A percentile compares a stretch with the other conserved stretches of the same genome.
phyloP scores from a whole-genome alignment of 257 asterid genomes.

The Perilla frutescens region DNA sequence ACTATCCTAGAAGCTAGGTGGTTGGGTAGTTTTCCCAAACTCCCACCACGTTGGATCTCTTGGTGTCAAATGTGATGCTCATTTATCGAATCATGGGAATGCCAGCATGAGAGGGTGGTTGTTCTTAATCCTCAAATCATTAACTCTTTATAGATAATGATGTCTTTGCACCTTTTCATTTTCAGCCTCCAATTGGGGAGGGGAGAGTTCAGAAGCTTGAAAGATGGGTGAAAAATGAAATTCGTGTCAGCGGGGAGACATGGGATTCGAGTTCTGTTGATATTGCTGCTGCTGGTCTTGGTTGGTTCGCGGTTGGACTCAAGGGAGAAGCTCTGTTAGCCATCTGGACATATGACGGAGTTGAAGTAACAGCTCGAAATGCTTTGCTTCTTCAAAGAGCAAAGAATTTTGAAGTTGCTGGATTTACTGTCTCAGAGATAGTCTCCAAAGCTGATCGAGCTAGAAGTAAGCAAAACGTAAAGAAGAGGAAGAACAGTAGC shows the following conservation, averaged over 20 bases:
- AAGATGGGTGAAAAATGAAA: conserved; percentile 74
- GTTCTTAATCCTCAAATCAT: not conserved
- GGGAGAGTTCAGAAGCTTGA: conserved; percentile 72
- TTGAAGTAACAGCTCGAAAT: conserved; percentile 60
- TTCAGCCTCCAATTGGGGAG: conserved; percentile 90
- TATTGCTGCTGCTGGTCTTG: conserved; percentile 82
- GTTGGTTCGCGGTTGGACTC: conserved; percentile 89
- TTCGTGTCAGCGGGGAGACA: conserved; percentile 53
- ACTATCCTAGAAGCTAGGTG: not conserved
- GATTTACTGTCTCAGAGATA: conserved; percentile 79
- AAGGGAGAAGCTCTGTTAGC: conserved; percentile 74
- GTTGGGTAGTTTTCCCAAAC: no score
- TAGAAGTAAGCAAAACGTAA: conserved; percentile 44
- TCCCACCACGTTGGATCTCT: no score
- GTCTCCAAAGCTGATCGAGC: conserved; percentile 77
- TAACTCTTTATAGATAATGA: not conserved
- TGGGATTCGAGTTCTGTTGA: conserved; percentile 84
- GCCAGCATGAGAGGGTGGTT: no score
- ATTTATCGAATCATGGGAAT: no score
- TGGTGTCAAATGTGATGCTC: no score
- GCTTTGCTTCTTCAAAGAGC: conserved; percentile 81
- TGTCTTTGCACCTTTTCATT: not conserved
- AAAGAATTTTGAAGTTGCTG: conserved; percentile 67
- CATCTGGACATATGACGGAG: conserved; percentile 84
- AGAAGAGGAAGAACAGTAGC: conserved; percentile 46